Evolutionary conservation across 352 stramenopile genomes (phyloP).

Genomic region (Phytophthora colocasiae): DNA sequence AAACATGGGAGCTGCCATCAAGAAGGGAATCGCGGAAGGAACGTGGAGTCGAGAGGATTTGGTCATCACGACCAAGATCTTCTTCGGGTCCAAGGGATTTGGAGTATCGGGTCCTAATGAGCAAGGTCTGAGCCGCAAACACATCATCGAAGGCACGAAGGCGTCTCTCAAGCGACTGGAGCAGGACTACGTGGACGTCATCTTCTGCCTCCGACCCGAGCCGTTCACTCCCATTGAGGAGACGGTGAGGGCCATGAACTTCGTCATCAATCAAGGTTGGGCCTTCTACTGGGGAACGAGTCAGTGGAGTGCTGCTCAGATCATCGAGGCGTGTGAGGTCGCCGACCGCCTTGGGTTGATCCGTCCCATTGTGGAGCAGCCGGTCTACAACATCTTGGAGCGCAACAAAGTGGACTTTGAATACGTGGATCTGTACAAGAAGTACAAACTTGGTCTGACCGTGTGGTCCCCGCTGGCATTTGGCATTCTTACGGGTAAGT

Average conservation of each 20-base stretch:
- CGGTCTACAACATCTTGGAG: constrained; percentile 62
- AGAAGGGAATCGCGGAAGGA: constrained; percentile 35
- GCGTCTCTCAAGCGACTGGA: constrained; percentile 46
- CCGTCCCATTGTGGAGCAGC: constrained; percentile 50
- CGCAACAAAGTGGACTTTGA: constrained; percentile 34
- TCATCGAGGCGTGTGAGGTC: constrained; percentile 50
- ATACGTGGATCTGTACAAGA: constrained; percentile 46
- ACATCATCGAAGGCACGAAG: constrained; percentile 54
- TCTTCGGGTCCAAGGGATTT: constrained; percentile 28
- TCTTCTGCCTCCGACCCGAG: constrained; percentile 45
- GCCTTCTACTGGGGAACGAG: constrained; percentile 59
- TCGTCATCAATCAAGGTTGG: constrained; percentile 48
- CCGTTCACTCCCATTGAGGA: constrained; percentile 34
- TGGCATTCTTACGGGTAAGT: constrained; percentile 76
- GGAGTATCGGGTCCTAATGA: constrained; percentile 16
- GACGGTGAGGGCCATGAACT: constrained; percentile 17
- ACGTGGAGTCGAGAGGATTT: constrained; percentile 47
- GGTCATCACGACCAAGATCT: constrained; percentile 72
- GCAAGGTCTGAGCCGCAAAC: constrained; percentile 39
- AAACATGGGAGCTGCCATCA: constrained; percentile 41
- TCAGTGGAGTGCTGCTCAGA: constrained; percentile 50
- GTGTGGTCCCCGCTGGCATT: constrained; percentile 67
- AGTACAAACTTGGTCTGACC: constrained; percentile 67
- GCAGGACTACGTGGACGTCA: constrained; percentile 55
- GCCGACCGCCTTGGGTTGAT: constrained; percentile 41